Conservation (phyloP, 345 rosid species). For the Orychophragmus violaceus region DNA sequence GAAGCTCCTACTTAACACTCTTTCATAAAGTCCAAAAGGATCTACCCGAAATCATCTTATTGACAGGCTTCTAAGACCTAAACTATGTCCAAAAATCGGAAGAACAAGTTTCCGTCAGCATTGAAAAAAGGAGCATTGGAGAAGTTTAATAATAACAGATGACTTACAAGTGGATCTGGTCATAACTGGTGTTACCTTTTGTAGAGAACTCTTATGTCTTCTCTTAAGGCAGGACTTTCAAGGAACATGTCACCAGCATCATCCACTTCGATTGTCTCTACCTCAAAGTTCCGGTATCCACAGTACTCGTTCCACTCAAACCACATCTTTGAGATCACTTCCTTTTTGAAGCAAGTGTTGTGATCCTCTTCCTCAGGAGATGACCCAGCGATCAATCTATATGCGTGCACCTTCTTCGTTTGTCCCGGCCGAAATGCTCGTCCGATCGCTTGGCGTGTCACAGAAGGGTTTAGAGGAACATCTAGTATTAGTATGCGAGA, state of each 20-base stretch:
- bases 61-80: neutral
- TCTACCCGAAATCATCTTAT: neutral
- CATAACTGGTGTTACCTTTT: conserved; percentile 47
- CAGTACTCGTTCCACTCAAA: conserved; percentile 87
- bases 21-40: neutral
- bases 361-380: conserved; percentile 89
- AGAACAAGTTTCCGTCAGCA: neutral
- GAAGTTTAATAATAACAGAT: neutral
- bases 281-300: conserved; percentile 56
- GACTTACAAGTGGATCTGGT: neutral
- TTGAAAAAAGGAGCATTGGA: neutral
- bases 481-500: conserved; percentile 81
- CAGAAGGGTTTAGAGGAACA: conserved; percentile 92
- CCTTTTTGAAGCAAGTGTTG: conserved; percentile 71
- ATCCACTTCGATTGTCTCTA: conserved; percentile 50
- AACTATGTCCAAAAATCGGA: neutral
- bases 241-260: conserved; percentile 58
- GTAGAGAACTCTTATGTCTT: conserved; percentile 59
- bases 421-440: conserved; percentile 94
- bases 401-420: conserved; percentile 68
- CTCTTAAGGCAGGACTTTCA: conserved; percentile 49
- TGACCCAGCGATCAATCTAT: conserved; percentile 73
- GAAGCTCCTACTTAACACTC: neutral
- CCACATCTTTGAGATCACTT: conserved; percentile 86
- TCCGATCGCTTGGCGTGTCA: conserved; percentile 92